Evolutionary conservation across 2,329 filamentous ascomycete genomes (phyloP).

Genomic region (Orbilia javanica): DNA sequence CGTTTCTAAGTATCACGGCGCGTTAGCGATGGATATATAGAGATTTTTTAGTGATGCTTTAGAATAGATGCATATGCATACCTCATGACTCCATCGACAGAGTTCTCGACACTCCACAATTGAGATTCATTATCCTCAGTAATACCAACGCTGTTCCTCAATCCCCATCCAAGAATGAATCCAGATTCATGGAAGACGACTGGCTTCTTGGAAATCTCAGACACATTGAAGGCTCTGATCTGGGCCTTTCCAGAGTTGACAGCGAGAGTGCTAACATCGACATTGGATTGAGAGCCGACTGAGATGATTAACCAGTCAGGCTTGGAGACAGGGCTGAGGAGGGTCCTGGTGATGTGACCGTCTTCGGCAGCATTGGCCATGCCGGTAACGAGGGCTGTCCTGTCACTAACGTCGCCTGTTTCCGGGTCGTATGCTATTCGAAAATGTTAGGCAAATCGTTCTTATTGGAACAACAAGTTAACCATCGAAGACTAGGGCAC

Average conservation of each 20-base stretch:
- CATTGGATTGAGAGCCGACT: slow-evolving; percentile 74
- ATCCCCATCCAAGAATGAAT: slow-evolving; percentile 74
- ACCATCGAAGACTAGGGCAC: neutral
- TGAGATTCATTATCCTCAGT: slow-evolving; percentile 70
- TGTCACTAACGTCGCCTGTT: slow-evolving; percentile 43
- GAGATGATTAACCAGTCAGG: slow-evolving; percentile 73
- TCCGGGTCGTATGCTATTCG: slow-evolving; percentile 42
- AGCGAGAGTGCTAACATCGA: slow-evolving; percentile 71
- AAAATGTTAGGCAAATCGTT: slow-evolving; percentile 1
- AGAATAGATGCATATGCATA: slow-evolving; percentile 1
- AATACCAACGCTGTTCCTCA: slow-evolving; percentile 79
- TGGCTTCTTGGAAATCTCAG: slow-evolving; percentile 67
- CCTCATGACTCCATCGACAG: slow-evolving; percentile 74
- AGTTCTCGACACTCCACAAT: slow-evolving; percentile 77
- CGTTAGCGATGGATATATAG: neutral
- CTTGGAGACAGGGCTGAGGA: slow-evolving; percentile 73
- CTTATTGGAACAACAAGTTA: neutral
- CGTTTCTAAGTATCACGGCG: slow-evolving; percentile 63
- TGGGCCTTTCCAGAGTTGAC: slow-evolving; percentile 73
- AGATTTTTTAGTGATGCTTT: neutral
- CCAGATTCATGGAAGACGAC: slow-evolving; percentile 69
- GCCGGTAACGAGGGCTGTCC: slow-evolving; percentile 47
- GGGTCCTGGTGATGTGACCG: slow-evolving; percentile 76
- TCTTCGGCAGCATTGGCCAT: slow-evolving; percentile 69
- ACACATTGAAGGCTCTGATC: slow-evolving; percentile 73